Conservation (phyloP, 2,329 filamentous ascomycete species). For the Ascosphaera pollenicola region DNA sequence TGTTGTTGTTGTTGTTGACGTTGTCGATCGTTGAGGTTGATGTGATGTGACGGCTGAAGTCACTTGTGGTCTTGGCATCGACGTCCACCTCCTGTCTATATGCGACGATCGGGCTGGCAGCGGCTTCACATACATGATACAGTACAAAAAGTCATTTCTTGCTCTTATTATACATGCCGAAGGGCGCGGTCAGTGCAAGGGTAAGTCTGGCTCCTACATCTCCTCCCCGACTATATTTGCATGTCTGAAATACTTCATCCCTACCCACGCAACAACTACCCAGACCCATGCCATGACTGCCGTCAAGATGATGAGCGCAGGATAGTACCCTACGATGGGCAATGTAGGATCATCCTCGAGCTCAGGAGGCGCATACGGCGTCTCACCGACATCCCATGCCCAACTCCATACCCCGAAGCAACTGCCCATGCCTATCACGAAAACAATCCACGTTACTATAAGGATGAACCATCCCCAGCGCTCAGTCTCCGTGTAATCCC, state of each 20-base stretch:
- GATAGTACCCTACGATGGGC: slow-evolving; percentile 94
- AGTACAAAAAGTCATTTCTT: no score
- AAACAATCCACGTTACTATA: slow-evolving; percentile 79
- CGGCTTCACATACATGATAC: no score
- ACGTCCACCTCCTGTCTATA: no score
- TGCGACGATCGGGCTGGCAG: no score
- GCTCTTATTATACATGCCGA: background rate
- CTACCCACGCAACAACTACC: slow-evolving; percentile 93
- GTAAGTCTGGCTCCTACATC: slow-evolving; percentile 8
- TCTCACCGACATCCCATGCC: slow-evolving; percentile 97
- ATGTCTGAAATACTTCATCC: slow-evolving; percentile 98
- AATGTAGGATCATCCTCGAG: slow-evolving; percentile 85
- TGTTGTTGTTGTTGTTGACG: no score
- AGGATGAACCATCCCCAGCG: slow-evolving; percentile 97
- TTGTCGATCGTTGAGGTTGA: no score
- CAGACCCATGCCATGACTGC: slow-evolving; percentile 97
- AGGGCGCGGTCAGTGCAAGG: no score
- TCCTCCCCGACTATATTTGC: slow-evolving; percentile 62
- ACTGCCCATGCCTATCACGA: slow-evolving; percentile 90
- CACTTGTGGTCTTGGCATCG: no score
- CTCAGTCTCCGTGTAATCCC: slow-evolving; percentile 87
- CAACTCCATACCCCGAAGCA: slow-evolving; percentile 92
- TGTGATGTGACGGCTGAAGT: no score
- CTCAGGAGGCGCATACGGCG: slow-evolving; percentile 84
- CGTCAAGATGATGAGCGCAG: slow-evolving; percentile 77